Base-by-base conservation (phyloP, 2,329 filamentous ascomycete species). In the Fusarium musae region DNA sequence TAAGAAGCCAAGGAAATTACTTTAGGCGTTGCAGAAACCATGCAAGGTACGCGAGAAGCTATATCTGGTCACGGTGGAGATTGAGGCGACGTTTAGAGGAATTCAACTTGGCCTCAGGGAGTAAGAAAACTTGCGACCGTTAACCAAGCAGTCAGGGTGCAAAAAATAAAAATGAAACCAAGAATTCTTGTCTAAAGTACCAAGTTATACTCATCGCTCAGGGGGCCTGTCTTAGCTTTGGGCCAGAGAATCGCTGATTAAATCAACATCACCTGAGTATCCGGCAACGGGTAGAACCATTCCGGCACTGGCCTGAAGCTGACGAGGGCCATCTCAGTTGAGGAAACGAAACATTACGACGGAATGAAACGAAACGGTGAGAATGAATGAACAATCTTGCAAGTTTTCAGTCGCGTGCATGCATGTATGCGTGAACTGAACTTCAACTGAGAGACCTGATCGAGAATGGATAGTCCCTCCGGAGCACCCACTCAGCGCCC, bases 311-410 rank as follows among this genome's bases (percentile, higher is more conserved):
- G 67, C 75, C 73, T 72, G 75, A 75, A 75, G 66, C 65, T 66
- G 72, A 59, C 59, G 46, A 71, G 26, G 23, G 56, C 66, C 63
- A 36, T 62, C 58, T 62, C 56, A 50, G 53, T 23, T 47, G 34
- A 47, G 49, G 61, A 66, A 68, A 69, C 69, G 65, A 62, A 70
- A 75, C 69, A 59, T 42, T 46, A 23, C 39, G 63, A 42, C 46
- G 50, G 57, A 65, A 44, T 62, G 57, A 63, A 64, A 75, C 67
- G 57, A 72, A 75, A 70, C 72, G 54, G 73, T 70, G 67, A 66
- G 68, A 59, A 62, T 54, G 39, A 36, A 59, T 37, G 58, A 39
- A 57, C 44, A 50, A 32, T 39, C 60, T 59, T 59, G 47, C n/a
- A 54, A 32, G 36, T 16, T 39, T 62, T 39, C 30, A 59, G 52